Evolutionary conservation across 2,329 filamentous ascomycete species (phyloP).

Genomic region (Penicillium brasilianum): DNA sequence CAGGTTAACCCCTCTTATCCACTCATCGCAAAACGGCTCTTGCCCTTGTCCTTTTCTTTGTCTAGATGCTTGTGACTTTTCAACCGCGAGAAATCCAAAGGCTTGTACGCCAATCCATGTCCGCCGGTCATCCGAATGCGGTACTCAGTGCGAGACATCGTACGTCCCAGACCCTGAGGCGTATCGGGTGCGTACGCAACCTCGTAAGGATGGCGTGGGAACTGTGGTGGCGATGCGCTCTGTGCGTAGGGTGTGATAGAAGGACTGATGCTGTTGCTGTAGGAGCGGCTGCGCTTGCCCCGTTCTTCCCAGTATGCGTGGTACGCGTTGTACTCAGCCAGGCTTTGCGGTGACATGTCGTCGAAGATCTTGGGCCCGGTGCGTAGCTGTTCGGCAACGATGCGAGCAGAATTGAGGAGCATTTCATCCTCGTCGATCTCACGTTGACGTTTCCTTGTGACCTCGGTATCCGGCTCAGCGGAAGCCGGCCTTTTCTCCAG

Average conservation of each 20-base stretch:
- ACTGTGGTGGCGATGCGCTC: conserved; percentile 38
- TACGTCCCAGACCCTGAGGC: conserved; percentile 44
- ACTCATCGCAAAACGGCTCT: conserved; percentile 10
- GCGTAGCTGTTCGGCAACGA: conserved; percentile 47
- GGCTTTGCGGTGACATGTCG: conserved; percentile 21
- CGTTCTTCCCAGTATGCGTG: conserved; percentile 24
- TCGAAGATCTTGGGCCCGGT: conserved; percentile 43
- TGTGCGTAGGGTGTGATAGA: conserved; percentile 32
- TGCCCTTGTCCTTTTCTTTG: conserved; percentile 3
- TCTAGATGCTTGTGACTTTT: conserved; percentile 18
- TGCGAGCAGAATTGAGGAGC: conserved; percentile 47
- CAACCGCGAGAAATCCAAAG: conserved; percentile 38
- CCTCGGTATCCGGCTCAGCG: conserved; percentile 28
- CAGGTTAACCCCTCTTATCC: not conserved
- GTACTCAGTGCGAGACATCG: conserved; percentile 51
- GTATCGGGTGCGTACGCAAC: conserved; percentile 48
- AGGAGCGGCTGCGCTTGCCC: conserved; percentile 25
- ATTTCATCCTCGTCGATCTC: conserved; percentile 50
- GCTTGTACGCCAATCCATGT: conserved; percentile 50
- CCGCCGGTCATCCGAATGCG: conserved; percentile 50
- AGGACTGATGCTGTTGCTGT: conserved; percentile 34
- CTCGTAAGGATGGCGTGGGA: conserved; percentile 45
- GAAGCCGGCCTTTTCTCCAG: conserved; percentile 31
- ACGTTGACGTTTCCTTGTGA: conserved; percentile 25
- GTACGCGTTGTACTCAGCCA: conserved; percentile 10